These are phyloP conservation scores for Leishmania major DNA, from an alignment of 208 protist genomes.

Conservation along the genomic window DNA sequence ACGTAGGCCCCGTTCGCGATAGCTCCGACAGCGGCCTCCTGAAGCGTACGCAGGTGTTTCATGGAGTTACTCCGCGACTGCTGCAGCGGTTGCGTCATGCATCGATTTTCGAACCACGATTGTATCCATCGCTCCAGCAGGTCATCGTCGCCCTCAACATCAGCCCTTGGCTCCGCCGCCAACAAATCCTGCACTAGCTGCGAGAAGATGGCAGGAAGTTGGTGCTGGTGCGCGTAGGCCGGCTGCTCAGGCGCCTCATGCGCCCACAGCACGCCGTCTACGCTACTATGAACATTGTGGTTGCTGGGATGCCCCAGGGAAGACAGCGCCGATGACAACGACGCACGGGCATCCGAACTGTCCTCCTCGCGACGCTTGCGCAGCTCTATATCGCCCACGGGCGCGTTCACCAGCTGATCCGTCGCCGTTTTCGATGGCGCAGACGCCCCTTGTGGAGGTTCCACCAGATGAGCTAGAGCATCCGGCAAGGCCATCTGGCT, in stretches of 20 bases:
- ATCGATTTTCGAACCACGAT: conserved; percentile 29
- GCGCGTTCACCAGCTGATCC: not conserved
- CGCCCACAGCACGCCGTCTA: not conserved
- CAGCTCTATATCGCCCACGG: not conserved
- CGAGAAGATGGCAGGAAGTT: conserved; percentile 32
- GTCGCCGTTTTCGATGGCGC: not conserved
- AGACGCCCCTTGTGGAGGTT: not conserved
- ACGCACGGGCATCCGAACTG: not conserved
- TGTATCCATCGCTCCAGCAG: conserved; percentile 34
- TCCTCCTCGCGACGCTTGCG: not conserved
- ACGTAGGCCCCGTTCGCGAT: not conserved
- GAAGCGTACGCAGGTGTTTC: not conserved
- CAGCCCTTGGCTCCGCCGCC: conserved; percentile 19
- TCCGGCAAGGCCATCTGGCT: not conserved
- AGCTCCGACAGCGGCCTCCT: not conserved
- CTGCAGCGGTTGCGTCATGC: not conserved
- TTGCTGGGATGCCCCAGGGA: not conserved
- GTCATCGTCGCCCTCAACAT: not conserved
- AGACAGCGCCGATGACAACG: not conserved
- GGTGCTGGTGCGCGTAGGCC: conserved; percentile 24
- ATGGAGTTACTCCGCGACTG: not conserved
- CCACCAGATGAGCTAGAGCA: no score
- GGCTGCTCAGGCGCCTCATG: conserved; percentile 16
- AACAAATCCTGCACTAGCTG: conserved; percentile 31
- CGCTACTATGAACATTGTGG: not conserved